Conservation (phyloP, 129 eudicot species). For the Kitagawia praeruptora region DNA sequence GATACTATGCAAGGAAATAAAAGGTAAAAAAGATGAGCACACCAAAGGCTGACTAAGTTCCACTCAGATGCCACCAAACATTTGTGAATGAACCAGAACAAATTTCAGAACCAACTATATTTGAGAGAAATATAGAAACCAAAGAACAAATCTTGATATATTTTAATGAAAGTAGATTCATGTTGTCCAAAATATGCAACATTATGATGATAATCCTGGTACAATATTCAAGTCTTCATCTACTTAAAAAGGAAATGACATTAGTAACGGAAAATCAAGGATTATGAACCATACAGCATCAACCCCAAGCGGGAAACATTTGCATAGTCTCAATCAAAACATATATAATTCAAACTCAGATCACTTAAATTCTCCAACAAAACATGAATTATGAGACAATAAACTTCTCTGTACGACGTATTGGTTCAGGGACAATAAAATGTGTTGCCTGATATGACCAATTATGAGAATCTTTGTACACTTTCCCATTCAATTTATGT, state of each 20-base stretch:
- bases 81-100: neutral
- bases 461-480: too few relatives aligned
- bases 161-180: neutral
- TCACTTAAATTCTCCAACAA: too few relatives aligned
- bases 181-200: neutral
- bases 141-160: neutral
- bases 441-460: too few relatives aligned
- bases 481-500: too few relatives aligned
- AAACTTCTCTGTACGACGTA: too few relatives aligned
- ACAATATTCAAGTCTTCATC: neutral
- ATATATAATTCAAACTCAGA: too few relatives aligned
- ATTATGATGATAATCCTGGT: neutral
- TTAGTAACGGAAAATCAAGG: neutral
- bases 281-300: conserved; percentile 51
- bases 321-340: too few relatives aligned
- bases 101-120: neutral
- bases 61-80: neutral
- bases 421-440: too few relatives aligned
- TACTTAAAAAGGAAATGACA: conserved; percentile 1
- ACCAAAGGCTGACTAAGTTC: neutral
- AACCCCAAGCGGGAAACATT: too few relatives aligned
- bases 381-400: too few relatives aligned
- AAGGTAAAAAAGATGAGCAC: neutral
- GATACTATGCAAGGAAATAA: conserved; percentile 28
- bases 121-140: neutral